phyloP scores from a whole-genome alignment of 345 rosid species.

The Lenwebbia sp. region DNA sequence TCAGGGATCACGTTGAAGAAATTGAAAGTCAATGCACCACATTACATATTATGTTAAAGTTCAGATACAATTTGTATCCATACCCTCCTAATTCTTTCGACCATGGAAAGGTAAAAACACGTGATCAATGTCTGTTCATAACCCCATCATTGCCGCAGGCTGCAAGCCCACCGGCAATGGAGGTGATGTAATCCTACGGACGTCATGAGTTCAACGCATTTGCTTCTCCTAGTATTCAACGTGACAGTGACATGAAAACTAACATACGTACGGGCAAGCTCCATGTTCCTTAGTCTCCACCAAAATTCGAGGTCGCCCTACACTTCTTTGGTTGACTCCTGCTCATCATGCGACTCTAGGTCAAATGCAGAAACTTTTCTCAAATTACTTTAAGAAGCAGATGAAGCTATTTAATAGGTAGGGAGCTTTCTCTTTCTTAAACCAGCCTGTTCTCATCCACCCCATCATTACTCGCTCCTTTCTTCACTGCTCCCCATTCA shows the following conservation, averaged over 20 bases:
- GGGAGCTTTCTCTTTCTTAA: background rate
- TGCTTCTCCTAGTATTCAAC: background rate
- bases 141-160: background rate
- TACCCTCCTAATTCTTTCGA: background rate
- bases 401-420: background rate
- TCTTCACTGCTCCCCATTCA: background rate
- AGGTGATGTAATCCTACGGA: background rate
- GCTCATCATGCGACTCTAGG: background rate
- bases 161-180: background rate
- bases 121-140: background rate
- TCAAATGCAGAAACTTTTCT: background rate
- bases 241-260: background rate
- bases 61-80: no score
- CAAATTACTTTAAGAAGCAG: conserved; percentile 1
- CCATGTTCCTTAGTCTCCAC: background rate
- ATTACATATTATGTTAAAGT: no score
- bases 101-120: background rate
- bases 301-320: background rate
- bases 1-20: no score
- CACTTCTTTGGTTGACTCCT: background rate
- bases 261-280: background rate
- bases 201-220: background rate
- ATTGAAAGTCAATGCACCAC: no score
- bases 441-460: background rate
- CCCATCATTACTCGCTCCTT: background rate